A percentile compares a stretch with the other conserved stretches of the same genome.
Conservation (phyloP, 345 rosid species). For the Lumnitzera racemosa region DNA sequence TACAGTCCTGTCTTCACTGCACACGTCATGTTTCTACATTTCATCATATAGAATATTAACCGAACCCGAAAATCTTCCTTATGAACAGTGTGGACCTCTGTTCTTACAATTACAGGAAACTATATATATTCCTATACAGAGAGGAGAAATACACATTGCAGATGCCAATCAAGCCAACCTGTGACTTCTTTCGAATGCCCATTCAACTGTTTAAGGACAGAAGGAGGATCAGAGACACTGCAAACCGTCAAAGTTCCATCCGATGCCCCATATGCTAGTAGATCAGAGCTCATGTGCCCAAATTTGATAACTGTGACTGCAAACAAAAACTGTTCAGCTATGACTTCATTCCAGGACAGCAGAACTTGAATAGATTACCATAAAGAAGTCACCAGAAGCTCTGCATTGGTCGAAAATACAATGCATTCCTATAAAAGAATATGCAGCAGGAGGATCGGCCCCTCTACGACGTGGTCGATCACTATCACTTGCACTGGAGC, state of each 20-base stretch:
- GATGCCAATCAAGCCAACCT: conserved; percentile 89
- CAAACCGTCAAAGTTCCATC: conserved; percentile 92
- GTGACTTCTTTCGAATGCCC: conserved; percentile 97
- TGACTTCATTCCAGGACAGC: conserved; percentile 1
- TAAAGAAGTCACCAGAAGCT: conserved; percentile 56
- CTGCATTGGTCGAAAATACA: conserved; percentile 95
- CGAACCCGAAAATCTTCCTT: no score
- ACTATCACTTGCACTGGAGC: conserved; percentile 69
- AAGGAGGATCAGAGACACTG: conserved; percentile 67
- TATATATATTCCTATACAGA: neutral
- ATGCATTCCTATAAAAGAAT: conserved; percentile 97
- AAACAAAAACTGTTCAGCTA: conserved; percentile 17
- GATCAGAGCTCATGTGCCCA: conserved; percentile 90
- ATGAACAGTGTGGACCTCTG: no score
- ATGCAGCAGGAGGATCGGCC: conserved; percentile 51
- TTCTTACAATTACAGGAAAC: no score
- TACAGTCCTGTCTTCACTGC: no score
- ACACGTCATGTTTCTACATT: no score
- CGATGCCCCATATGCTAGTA: conserved; percentile 92
- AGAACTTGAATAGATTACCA: neutral
- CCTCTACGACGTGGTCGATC: conserved; percentile 49
- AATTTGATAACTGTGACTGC: conserved; percentile 93
- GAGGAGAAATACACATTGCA: conserved; percentile 33
- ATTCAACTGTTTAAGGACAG: conserved; percentile 46
- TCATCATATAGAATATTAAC: no score